Evolutionary conservation across 1,284 basidiomycete genomes (phyloP).

Genomic region (Leccinum solheimii): DNA sequence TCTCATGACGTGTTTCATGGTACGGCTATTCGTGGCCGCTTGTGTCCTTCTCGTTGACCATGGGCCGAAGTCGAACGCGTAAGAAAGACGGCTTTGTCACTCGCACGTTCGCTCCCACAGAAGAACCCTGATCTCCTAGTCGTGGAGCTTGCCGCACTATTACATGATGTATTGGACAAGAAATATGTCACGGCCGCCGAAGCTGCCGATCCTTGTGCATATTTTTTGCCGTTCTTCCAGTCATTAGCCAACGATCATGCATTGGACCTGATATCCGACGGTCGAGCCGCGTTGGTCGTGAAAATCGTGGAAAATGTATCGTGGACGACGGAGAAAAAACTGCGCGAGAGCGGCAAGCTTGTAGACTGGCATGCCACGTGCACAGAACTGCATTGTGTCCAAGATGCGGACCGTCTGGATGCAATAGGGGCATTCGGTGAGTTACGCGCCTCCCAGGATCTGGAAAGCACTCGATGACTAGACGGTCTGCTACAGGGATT

Average conservation of each 20-base stretch:
- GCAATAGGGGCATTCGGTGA: constrained; percentile 89
- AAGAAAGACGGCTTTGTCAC: constrained; percentile 67
- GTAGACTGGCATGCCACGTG: constrained; percentile 77
- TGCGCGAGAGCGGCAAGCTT: constrained; percentile 55
- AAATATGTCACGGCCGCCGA: constrained; percentile 71
- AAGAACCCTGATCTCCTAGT: constrained; percentile 64
- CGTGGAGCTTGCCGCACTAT: constrained; percentile 81
- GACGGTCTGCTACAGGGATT: constrained; percentile 52
- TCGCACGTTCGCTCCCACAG: constrained; percentile 54
- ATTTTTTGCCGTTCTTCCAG: constrained; percentile 69
- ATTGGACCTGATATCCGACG: constrained; percentile 59
- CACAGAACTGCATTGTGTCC: constrained; percentile 84
- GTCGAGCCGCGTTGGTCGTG: constrained; percentile 55
- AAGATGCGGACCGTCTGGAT: constrained; percentile 91
- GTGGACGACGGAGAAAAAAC: constrained; percentile 82
- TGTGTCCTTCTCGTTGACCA: constrained; percentile 3
- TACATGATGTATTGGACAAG: constrained; percentile 88
- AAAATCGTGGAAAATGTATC: constrained; percentile 80
- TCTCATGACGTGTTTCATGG: constrained; percentile 91
- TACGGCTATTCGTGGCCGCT: constrained; percentile 35
- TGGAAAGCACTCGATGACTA: neutral
- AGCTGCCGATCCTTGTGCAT: constrained; percentile 60
- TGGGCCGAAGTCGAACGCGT: constrained; percentile 73
- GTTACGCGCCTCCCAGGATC: constrained; percentile 16
- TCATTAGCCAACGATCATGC: constrained; percentile 40